Base-by-base conservation (phyloP, 2,329 filamentous ascomycete species). In the Xylariaceae sp. region DNA sequence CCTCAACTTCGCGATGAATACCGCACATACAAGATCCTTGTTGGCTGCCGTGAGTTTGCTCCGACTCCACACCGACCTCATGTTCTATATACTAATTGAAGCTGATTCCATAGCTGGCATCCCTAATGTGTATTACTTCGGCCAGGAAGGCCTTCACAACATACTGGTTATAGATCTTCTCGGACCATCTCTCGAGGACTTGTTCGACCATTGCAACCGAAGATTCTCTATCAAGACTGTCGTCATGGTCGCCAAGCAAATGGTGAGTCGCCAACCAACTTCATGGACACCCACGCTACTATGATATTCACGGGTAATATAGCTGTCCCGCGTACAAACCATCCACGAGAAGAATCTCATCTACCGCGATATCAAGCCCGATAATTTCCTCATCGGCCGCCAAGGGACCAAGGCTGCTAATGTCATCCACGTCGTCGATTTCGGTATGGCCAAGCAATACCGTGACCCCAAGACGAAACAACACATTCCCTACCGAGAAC, bases 321-420 rank as follows among this genome's bases (percentile, higher is more conserved):
- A 89, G 85, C 79, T 96, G 42, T 96, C 91, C 25, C 83, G 92
- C 54, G 92, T 98, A 21, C 92, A 84, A 69, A 83, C 80, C 2
- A 97, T 98, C 57, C 92, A 98, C 75, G 93, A 97, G 72, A 96
- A 96, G 80, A 97, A 97, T 70, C 79, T 97, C 52, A 97, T 98
- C 67, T 97, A 98, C 72, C 86, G 93, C 58, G 93, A 98, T 65
- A 97, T 98, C 77, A 98, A 98, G 70, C 93, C 93, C 45, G 93
- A 98, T 75, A 98, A 98, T 75, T 97, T 98, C 73, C 80, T 98
- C 53, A 96, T 97, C 60, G 93, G 93, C 44, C 84, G 92, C 39
- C 90, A 90, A 0, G 85, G 84, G 59, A 91, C 90, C 50, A 97
- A 97, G 73, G 80, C 88, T n/a, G 88, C 91, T 62, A 97, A 96